These are phyloP conservation scores for Trichoderma lentiforme DNA, from an alignment of 2,329 filamentous ascomycete genomes.

Conservation along the genomic window DNA sequence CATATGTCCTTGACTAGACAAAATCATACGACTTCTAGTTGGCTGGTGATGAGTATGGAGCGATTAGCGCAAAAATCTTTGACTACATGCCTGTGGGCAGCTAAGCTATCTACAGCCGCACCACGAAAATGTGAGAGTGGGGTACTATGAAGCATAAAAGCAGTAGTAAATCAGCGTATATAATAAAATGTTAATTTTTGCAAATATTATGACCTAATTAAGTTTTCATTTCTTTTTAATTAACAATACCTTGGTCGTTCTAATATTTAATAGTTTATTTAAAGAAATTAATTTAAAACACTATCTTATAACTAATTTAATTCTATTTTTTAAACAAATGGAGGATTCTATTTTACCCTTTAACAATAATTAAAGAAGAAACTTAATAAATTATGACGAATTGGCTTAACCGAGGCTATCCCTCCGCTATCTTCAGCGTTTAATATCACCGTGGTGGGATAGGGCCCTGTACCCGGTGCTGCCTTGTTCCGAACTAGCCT, in stretches of 20 bases:
- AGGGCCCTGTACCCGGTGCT: neutral
- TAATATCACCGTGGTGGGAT: neutral
- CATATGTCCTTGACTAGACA: neutral
- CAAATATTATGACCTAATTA: neutral
- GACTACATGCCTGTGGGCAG: neutral
- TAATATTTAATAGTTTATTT: neutral
- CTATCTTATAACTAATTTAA: no score
- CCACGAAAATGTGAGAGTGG: neutral
- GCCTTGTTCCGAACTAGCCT: neutral
- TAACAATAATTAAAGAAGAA: no score
- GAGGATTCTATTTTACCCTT: no score
- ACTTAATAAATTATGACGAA: fast-evolving
- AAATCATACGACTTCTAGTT: slow-evolving; percentile 15
- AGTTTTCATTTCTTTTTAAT: neutral
- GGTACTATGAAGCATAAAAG: neutral
- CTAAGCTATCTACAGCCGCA: neutral
- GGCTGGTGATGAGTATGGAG: slow-evolving; percentile 7
- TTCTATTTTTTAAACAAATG: no score
- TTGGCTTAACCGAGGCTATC: neutral
- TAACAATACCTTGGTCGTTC: neutral
- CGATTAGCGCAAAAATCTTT: slow-evolving; percentile 11
- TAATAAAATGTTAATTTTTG: neutral
- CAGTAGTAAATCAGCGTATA: neutral
- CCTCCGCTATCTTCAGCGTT: neutral
- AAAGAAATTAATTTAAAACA: no score